A percentile compares a stretch with the other conserved stretches of the same genome.
These are phyloP conservation scores for Cryptococcus neoformans DNA, from an alignment of 1,284 basidiomycete species.

Conservation along the genomic window DNA sequence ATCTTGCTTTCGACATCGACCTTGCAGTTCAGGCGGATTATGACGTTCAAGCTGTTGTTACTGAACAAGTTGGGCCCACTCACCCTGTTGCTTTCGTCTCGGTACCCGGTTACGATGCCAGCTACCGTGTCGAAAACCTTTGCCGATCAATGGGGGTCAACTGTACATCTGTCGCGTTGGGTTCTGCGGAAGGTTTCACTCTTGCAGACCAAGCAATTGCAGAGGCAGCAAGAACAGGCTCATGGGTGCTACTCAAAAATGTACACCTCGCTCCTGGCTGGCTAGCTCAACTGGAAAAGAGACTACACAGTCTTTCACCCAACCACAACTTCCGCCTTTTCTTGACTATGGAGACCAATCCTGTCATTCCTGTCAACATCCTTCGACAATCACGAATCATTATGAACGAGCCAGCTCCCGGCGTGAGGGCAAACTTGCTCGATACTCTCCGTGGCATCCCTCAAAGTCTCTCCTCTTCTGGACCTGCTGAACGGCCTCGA, in stretches of 20 bases:
- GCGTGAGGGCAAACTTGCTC: conserved; percentile 88
- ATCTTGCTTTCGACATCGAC: conserved; percentile 40
- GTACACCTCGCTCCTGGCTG: conserved; percentile 91
- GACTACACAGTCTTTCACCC: conserved; percentile 85
- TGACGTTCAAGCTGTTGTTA: conserved; percentile 72
- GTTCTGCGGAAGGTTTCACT: conserved; percentile 94
- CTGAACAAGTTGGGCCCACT: conserved; percentile 69
- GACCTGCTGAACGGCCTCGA: conserved; percentile 85
- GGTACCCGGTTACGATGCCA: conserved; percentile 94
- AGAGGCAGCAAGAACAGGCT: conserved; percentile 80
- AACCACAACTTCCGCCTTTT: conserved; percentile 89
- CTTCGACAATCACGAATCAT: conserved; percentile 89
- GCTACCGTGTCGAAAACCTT: conserved; percentile 87
- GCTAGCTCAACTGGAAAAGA: conserved; percentile 93
- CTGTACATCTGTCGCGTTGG: conserved; percentile 90
- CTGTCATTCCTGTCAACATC: conserved; percentile 84
- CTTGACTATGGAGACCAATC: conserved; percentile 92
- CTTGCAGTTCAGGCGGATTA: conserved; percentile 32
- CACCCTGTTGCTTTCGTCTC: conserved; percentile 89
- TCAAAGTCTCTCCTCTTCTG: conserved; percentile 58
- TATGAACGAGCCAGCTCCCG: conserved; percentile 97
- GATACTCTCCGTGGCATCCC: conserved; percentile 82
- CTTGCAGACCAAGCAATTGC: conserved; percentile 93
- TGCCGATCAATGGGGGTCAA: conserved; percentile 70
- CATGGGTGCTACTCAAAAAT: conserved; percentile 94